Evolutionary conservation across 2,329 filamentous ascomycete genomes (phyloP), one percentile per base, ranked within the genome.

Genomic region (Annulohypoxylon truncatum): DNA sequence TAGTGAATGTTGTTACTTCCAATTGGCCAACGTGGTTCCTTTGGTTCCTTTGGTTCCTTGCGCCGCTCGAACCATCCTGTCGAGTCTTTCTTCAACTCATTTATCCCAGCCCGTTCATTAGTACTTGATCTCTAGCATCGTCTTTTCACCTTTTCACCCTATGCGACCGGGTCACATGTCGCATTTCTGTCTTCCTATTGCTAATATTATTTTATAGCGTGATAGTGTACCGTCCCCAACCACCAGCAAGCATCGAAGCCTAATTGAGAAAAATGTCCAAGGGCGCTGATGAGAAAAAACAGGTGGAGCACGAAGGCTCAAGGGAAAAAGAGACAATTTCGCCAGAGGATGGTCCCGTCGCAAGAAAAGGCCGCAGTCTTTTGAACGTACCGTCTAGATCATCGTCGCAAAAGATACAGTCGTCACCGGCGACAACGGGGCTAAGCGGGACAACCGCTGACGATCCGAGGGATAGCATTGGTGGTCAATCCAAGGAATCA

Each of bases 401-500:
- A 48, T 89, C 88, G 44, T 89, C 87, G 31, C 87, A 86, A 69
- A 85, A 84, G 76, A 82, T 85, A 74, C 85, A 89, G 76, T 81
- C 85, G 66, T 89, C 86, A 46, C 83, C 86, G 59, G 87, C 86
- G 60, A 82, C 85, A 46, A 88, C 87, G 42, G 87, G 85, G 52
- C 78, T 90, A 67, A 89, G 85, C 77, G 87, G 87, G 73, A 84
- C 82, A 48, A 89, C 87, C 55, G 84, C 83, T 60, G 85, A 82
- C 77, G 87, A 89, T 71, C 81, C 85, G 60, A 82, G 85, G 76
- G 88, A 88, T 73, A 90, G 87, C 76, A 87, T 89, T 72, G 85
- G 86, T 71, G 85, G 85, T 64, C 84, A 85, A 71, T 92, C 90
- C 51, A 90, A 88, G 78, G 88, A 87, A 71, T 90, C 87, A 66